Evolutionary conservation across 169 alveolate genomes (phyloP).

Genomic region (Cryptosporidium sp.): DNA sequence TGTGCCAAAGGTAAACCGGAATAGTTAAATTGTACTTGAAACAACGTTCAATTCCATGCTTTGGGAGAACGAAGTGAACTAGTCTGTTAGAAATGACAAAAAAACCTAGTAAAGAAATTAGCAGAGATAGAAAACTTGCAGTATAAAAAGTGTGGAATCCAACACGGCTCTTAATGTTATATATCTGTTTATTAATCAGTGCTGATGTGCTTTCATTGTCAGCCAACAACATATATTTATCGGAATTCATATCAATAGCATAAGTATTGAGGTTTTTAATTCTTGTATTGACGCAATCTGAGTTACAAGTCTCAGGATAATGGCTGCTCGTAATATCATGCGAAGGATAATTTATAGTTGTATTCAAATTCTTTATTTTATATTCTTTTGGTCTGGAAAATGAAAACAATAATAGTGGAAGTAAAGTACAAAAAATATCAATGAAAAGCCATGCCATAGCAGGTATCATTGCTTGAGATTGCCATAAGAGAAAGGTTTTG

Average conservation of each 20-base stretch:
- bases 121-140: conserved; percentile 3
- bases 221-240: not conserved
- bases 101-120: conserved; percentile 25
- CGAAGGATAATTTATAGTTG: not conserved
- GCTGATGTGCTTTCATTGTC: not conserved
- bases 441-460: conserved; percentile 72
- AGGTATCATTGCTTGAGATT: conserved; percentile 70
- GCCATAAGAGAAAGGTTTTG: conserved; percentile 50
- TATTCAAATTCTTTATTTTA: not conserved
- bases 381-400: conserved; percentile 45
- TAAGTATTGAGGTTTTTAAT: not conserved
- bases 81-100: conserved; percentile 26
- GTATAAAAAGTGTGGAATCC: conserved; percentile 24
- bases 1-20: conserved; percentile 63
- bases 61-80: conserved; percentile 37
- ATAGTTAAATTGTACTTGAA: conserved; percentile 12
- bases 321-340: not conserved
- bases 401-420: conserved; percentile 45
- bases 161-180: not conserved
- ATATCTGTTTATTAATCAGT: not conserved
- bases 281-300: not conserved
- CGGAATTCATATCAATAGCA: not conserved
- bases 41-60: conserved; percentile 20
- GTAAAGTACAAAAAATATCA: conserved; percentile 55
- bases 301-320: not conserved